Percentiles rank a stretch among this genome's conserved stretches.
phyloP scores from a whole-genome alignment of 441 rosid genomes.

The Syzygium syzygioides region DNA sequence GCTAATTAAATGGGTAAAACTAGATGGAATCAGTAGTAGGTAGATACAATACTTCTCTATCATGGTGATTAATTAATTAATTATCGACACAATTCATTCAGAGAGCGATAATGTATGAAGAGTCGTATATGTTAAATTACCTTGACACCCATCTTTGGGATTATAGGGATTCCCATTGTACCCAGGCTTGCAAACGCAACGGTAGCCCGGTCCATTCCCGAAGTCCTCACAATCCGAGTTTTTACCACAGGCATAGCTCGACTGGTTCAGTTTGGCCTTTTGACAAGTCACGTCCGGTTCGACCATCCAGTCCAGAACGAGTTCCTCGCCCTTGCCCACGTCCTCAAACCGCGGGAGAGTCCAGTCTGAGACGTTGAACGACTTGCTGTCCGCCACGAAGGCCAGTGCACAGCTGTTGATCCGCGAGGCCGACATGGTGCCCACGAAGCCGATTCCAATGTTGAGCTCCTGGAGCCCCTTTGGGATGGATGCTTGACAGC shows the following conservation, averaged over 20 bases:
- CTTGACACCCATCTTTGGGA: rapidly evolving
- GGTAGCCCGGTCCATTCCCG: not conserved
- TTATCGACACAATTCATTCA: not conserved
- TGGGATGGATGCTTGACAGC: not conserved
- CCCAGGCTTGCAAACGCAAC: rapidly evolving
- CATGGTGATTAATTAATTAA: not conserved
- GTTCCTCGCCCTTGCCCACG: not conserved
- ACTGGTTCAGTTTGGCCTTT: rapidly evolving
- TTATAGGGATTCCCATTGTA: not conserved
- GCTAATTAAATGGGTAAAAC: not conserved
- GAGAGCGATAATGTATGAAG: not conserved
- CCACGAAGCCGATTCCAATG: too few relatives aligned
- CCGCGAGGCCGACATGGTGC: not conserved
- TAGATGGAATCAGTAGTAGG: not conserved
- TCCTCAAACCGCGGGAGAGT: not conserved
- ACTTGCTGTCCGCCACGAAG: not conserved
- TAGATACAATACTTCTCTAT: rapidly evolving
- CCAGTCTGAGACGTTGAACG: not conserved
- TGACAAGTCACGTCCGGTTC: not conserved
- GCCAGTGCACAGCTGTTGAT: not conserved
- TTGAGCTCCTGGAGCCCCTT: not conserved
- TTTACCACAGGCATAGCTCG: not conserved
- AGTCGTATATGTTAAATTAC: not conserved
- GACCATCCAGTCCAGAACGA: not conserved
- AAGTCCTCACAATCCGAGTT: rapidly evolving